Conservation (phyloP, 1,139 yeast species). For the Kurtzmaniella quercitrusa region DNA sequence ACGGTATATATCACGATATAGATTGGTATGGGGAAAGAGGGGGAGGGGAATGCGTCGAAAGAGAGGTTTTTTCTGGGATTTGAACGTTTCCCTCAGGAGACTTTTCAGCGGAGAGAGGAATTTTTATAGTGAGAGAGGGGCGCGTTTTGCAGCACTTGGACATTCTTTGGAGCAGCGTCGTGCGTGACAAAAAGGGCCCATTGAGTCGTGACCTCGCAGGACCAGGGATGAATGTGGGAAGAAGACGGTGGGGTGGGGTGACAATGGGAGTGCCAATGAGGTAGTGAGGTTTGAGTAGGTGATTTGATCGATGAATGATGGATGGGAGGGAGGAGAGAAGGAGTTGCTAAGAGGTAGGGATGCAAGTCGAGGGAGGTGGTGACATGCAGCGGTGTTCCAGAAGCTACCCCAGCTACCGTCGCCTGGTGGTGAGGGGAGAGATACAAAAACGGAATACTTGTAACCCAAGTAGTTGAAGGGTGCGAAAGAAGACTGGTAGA, state of each 20-base stretch:
- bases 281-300: no score
- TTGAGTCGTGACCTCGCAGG: neutral
- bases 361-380: no score
- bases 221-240: neutral
- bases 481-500: no score
- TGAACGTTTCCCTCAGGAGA: neutral
- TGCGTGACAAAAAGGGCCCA: neutral
- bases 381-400: no score
- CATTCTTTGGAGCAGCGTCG: neutral
- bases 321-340: no score
- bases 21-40: neutral
- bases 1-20: neutral
- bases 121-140: neutral
- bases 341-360: no score
- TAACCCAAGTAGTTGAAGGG: no score
- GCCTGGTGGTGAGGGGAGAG: no score
- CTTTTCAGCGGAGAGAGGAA: neutral
- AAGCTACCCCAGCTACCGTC: no score
- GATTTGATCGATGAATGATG: no score
- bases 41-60: no score
- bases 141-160: conserved; percentile 1
- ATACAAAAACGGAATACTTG: no score
- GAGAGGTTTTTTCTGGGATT: neutral
- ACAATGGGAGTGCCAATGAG: neutral
- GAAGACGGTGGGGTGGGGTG: neutral